These are phyloP conservation scores for Guadua angustifolia DNA, from an alignment of 176 grass and related monocot species.

Conservation along the genomic window DNA sequence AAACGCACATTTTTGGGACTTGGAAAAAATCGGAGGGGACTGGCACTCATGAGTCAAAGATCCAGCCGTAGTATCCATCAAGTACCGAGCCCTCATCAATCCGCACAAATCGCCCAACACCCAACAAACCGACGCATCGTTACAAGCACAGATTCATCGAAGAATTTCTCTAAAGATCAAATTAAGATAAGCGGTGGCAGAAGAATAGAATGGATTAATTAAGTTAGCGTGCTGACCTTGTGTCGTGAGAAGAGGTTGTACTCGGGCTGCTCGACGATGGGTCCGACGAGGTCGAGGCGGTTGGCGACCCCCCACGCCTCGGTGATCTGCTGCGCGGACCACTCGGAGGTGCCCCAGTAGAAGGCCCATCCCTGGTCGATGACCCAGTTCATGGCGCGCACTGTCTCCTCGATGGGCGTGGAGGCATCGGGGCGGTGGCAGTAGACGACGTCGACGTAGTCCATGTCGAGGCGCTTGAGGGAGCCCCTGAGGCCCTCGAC, in stretches of 20 bases:
- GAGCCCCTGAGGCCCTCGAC: slow-evolving; percentile 79
- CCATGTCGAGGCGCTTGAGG: slow-evolving; percentile 79
- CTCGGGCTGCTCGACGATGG: slow-evolving; percentile 93
- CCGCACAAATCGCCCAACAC: background rate
- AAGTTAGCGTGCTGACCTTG: slow-evolving; percentile 51
- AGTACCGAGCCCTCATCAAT: background rate
- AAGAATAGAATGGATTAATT: background rate
- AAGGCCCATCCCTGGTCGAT: slow-evolving; percentile 93
- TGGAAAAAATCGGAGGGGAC: background rate
- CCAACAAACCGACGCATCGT: background rate
- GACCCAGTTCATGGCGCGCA: slow-evolving; percentile 91
- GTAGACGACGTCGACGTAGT: slow-evolving; percentile 88
- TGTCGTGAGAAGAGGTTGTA: slow-evolving; percentile 97
- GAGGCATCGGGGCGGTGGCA: slow-evolving; percentile 81
- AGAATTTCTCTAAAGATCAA: background rate
- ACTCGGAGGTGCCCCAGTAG: slow-evolving; percentile 96
- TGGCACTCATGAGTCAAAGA: slow-evolving; percentile 22
- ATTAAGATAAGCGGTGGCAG: background rate
- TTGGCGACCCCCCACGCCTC: slow-evolving; percentile 76
- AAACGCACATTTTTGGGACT: background rate
- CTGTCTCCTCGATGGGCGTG: slow-evolving; percentile 91
- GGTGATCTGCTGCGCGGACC: slow-evolving; percentile 95
- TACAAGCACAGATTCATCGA: background rate
- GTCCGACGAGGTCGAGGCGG: slow-evolving; percentile 85
- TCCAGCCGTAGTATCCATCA: background rate